phyloP scores from a whole-genome alignment of 345 rosid genomes.

The Acer yangbiense region DNA sequence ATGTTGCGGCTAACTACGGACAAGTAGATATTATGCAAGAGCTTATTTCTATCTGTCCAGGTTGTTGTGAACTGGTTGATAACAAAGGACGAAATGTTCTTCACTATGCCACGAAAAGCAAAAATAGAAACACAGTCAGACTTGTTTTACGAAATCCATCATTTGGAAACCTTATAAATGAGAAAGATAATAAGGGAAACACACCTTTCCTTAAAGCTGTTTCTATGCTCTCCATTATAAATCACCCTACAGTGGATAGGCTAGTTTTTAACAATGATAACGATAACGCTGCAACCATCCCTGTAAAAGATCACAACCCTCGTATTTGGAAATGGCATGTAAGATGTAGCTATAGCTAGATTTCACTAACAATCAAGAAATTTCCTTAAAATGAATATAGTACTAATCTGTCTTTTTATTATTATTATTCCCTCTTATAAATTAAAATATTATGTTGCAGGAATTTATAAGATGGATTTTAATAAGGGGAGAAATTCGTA shows the following conservation, averaged over 20 bases:
- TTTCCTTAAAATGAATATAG: neutral
- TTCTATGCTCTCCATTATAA: neutral
- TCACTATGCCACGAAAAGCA: slow-evolving; percentile 15
- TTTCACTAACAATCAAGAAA: neutral
- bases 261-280: neutral
- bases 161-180: slow-evolving; percentile 10
- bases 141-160: neutral
- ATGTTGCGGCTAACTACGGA: slow-evolving; percentile 13
- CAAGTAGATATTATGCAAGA: neutral
- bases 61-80: slow-evolving; percentile 20
- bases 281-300: neutral
- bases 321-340: neutral
- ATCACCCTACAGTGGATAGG: neutral
- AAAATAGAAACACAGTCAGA: neutral
- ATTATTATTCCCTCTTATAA: neutral
- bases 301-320: rapidly evolving
- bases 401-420: too few species aligned
- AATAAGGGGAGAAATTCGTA: too few species aligned
- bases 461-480: neutral
- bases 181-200: neutral
- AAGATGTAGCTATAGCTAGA: neutral
- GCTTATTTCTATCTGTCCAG: slow-evolving; percentile 16
- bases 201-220: neutral
- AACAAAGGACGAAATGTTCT: slow-evolving; percentile 17
- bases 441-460: neutral